Percentiles rank a stretch among this genome's conserved stretches.
Evolutionary conservation across 2,329 filamentous ascomycete species (phyloP).

Genomic region (Periconia macrospinosa): DNA sequence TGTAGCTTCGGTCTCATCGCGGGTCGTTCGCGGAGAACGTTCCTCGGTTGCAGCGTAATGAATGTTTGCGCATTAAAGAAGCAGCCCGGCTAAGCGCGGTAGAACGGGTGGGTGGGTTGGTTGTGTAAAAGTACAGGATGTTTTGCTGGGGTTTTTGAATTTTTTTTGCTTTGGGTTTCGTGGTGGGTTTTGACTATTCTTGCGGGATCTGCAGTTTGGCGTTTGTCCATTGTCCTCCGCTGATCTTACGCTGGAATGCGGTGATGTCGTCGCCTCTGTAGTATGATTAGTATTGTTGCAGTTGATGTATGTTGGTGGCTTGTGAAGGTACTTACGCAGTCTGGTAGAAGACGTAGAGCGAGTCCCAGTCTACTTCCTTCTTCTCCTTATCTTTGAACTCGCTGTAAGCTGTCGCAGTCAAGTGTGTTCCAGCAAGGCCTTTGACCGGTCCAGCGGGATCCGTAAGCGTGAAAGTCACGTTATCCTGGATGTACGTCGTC

Average conservation of each 20-base stretch:
- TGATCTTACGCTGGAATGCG: conserved; percentile 26
- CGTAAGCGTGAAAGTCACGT: conserved; percentile 37
- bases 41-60: no score
- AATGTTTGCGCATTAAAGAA: no score
- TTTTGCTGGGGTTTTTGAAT: no score
- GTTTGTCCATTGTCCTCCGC: conserved; percentile 32
- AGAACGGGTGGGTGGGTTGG: neutral
- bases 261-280: conserved; percentile 31
- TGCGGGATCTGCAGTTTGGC: conserved; percentile 14
- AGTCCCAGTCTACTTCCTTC: conserved; percentile 20
- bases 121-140: no score
- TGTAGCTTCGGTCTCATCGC: no score
- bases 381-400: conserved; percentile 20
- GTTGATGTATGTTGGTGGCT: neutral
- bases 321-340: conserved; percentile 1
- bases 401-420: conserved; percentile 39
- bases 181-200: neutral
- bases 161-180: neutral
- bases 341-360: conserved; percentile 39
- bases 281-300: neutral
- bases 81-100: no score
- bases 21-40: no score
- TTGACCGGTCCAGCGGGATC: conserved; percentile 26
- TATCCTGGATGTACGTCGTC: conserved; percentile 37
- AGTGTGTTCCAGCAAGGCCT: conserved; percentile 44